phyloP scores from a whole-genome alignment of 495 filamentous ascomycete species.

The Lineolata rhizophorae region DNA sequence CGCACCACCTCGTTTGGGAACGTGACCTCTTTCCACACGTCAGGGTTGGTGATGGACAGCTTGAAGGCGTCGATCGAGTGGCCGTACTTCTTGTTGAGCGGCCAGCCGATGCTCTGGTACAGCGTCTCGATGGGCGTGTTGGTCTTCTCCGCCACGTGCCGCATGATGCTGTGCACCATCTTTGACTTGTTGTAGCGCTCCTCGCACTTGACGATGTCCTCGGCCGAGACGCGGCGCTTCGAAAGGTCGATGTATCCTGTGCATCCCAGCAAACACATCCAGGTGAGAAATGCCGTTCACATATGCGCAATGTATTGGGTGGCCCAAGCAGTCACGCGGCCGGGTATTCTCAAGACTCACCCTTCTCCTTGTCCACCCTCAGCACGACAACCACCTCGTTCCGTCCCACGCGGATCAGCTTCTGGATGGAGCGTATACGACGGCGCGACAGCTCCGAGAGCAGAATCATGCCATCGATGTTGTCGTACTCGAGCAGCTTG shows the following conservation, averaged over 20 bases:
- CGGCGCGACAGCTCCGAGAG: slow-evolving; percentile 88
- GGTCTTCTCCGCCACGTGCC: slow-evolving; percentile 94
- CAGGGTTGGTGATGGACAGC: slow-evolving; percentile 92
- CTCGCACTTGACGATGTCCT: slow-evolving; percentile 95
- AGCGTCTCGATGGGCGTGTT: slow-evolving; percentile 78
- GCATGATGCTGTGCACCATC: slow-evolving; percentile 94
- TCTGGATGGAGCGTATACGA: slow-evolving; percentile 95
- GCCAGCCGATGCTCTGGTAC: slow-evolving; percentile 90
- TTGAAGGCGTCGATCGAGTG: slow-evolving; percentile 97
- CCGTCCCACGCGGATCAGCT: slow-evolving; percentile 89
- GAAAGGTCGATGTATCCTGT: slow-evolving; percentile 92
- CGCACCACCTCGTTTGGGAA: slow-evolving; percentile 76
- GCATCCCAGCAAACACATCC: too few species aligned
- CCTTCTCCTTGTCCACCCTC: slow-evolving; percentile 97
- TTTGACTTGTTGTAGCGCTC: slow-evolving; percentile 99
- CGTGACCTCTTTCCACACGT: slow-evolving; percentile 78
- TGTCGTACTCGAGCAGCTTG: slow-evolving; percentile 97
- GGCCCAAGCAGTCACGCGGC: too few species aligned
- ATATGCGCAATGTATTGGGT: too few species aligned
- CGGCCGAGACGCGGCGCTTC: slow-evolving; percentile 89
- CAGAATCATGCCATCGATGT: slow-evolving; percentile 99
- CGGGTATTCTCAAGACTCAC: slow-evolving; percentile 22
- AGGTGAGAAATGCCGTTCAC: too few species aligned
- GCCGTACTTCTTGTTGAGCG: slow-evolving; percentile 90
- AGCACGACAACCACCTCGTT: slow-evolving; percentile 98